These are phyloP conservation scores for Lobosporangium transversale DNA, from an alignment of 192 early-diverging fungal species.

Conservation along the genomic window DNA sequence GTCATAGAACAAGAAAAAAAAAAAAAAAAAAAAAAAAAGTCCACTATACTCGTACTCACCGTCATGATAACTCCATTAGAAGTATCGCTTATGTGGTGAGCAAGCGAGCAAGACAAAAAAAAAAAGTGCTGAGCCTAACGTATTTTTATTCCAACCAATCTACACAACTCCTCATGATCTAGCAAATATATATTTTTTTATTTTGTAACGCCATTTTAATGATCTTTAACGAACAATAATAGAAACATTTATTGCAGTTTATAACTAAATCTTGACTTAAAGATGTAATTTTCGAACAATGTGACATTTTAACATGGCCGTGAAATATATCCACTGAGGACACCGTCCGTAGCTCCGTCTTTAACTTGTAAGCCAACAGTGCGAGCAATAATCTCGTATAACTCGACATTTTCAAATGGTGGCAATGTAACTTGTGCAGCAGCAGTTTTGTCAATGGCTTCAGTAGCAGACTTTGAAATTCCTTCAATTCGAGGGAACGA, in stretches of 20 bases:
- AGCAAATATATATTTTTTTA: neutral
- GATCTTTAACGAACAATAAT: neutral
- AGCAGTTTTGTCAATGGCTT: neutral
- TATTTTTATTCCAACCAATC: neutral
- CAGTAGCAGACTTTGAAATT: neutral
- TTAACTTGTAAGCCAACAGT: slow-evolving; percentile 31
- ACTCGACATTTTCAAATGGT: slow-evolving; percentile 40
- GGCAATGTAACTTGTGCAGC: too few relatives aligned
- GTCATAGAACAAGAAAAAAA: neutral
- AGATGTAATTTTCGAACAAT: too few relatives aligned
- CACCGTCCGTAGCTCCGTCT: slow-evolving; percentile 37
- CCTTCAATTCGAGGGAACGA: slow-evolving; percentile 55
- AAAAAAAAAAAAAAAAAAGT: slow-evolving; percentile 3
- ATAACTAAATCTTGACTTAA: too few relatives aligned
- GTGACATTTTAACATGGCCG: slow-evolving; percentile 17
- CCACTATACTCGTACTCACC: neutral
- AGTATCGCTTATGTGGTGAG: neutral
- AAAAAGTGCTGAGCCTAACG: neutral
- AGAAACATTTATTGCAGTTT: too few relatives aligned
- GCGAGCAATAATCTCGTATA: slow-evolving; percentile 45
- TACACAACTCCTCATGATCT: too few relatives aligned
- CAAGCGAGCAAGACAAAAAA: neutral
- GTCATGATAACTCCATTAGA: neutral
- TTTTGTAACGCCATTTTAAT: neutral
- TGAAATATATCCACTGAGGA: slow-evolving; percentile 25